These are phyloP conservation scores for Diaporthe vaccinii DNA, from an alignment of 2,329 filamentous ascomycete genomes.

Conservation along the genomic window DNA sequence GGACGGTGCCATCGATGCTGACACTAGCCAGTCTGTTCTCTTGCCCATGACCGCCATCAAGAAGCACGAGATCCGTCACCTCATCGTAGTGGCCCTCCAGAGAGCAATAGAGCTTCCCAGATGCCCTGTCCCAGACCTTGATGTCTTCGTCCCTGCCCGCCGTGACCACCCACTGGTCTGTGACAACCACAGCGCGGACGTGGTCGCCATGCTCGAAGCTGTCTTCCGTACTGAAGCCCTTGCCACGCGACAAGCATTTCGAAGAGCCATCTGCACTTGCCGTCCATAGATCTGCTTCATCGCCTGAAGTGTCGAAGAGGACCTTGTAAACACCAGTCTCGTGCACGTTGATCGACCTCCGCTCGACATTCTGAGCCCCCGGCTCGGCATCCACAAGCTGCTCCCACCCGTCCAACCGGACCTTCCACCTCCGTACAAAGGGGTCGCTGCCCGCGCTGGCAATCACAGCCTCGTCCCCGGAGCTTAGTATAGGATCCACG, in stretches of 20 bases:
- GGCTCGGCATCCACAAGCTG: constrained; percentile 66
- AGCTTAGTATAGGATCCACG: constrained; percentile 76
- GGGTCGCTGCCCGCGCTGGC: constrained; percentile 87
- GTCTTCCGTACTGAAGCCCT: constrained; percentile 79
- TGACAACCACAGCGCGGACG: constrained; percentile 84
- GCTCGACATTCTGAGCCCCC: constrained; percentile 56
- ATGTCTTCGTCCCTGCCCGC: constrained; percentile 93
- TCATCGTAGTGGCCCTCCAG: constrained; percentile 93
- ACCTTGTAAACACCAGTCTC: constrained; percentile 92
- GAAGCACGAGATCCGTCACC: constrained; percentile 82
- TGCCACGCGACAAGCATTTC: constrained; percentile 80
- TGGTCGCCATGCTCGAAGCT: constrained; percentile 87
- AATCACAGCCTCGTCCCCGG: constrained; percentile 66
- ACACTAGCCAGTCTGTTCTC: constrained; percentile 78
- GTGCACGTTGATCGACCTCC: constrained; percentile 78
- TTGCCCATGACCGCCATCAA: constrained; percentile 57
- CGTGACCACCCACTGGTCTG: constrained; percentile 84
- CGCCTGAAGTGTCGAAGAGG: constrained; percentile 73
- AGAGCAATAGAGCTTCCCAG: constrained; percentile 79
- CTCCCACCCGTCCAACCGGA: constrained; percentile 66
- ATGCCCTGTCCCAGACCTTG: constrained; percentile 85
- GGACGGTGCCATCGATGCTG: constrained; percentile 89
- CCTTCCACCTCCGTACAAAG: constrained; percentile 82
- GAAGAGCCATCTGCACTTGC: constrained; percentile 91
- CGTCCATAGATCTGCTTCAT: constrained; percentile 86